Base-by-base conservation (phyloP, 2,329 filamentous ascomycete species). In the Niveomyces coronatus region DNA sequence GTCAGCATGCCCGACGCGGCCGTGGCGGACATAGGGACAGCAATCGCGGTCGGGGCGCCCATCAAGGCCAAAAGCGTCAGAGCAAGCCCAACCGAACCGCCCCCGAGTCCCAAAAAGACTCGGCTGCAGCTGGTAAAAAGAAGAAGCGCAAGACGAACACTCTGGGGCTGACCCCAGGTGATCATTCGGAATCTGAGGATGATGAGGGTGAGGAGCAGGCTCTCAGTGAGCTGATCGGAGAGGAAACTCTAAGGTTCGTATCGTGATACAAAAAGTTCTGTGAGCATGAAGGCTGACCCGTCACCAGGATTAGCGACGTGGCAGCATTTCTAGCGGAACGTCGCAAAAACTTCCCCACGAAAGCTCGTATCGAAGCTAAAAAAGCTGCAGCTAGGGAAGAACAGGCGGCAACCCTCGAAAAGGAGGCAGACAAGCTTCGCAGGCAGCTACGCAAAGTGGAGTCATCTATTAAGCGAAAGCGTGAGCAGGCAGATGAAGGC, bases 321-420 rank as follows among this genome's bases (percentile, higher is more conserved):
- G 72, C 76, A 17, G 74, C 76, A 6, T 96, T 86, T 77, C 76
- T 93, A 45, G 77, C 77, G 35, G 86, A 94, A 57, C 77, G 89
- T 42, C 82, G 72, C 53, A 81, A 76, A 47, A 79, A 81, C 36
- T 96, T 76, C 55, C 89, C 89, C 2, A 95, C 88, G 3, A 75
- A 76, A 55, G 75, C 76, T 42, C 78, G 84, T 39, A 65, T 78
- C 44, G 70, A 76, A 44, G 75, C 75, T 45, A 84, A 74, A 58
- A 73, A 75, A 45, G 68, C 69, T 48, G 63, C 61, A 41, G 59
- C 62, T 49, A 68, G 73, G 40, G 66, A 71, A 39, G 76, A 79
- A 53, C 79, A 83, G 55, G 73, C 76, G 31, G 80, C 63, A 34
- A 67, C 67, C 42, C 59, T 77, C 15, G 70, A 76, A 49, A 73